Evolutionary conservation across 176 grass and related monocot species (phyloP).

Genomic region (Microstegium vimineum): DNA sequence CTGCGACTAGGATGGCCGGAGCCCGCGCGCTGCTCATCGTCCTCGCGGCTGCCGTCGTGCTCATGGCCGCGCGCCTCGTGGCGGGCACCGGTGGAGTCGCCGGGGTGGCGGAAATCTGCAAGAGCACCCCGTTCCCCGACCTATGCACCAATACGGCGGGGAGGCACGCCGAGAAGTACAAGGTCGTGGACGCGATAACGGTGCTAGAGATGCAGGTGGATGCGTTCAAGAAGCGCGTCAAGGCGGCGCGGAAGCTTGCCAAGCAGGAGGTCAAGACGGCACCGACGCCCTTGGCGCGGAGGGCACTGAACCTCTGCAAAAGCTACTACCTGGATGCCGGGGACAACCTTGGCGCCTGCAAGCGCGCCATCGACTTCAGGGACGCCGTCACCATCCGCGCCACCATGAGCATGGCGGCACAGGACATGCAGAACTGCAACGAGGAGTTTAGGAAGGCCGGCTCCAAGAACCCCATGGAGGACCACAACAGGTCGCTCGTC

Average conservation of each 20-base stretch:
- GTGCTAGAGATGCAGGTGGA: conserved; percentile 43
- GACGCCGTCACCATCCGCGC: conserved; percentile 42
- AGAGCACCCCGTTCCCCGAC: conserved; percentile 23
- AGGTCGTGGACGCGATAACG: background rate
- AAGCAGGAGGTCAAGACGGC: background rate
- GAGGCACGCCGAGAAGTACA: conserved; percentile 8
- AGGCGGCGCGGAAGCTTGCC: background rate
- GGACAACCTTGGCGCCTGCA: conserved; percentile 34
- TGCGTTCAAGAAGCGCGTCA: conserved; percentile 7
- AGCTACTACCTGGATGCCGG: conserved; percentile 14
- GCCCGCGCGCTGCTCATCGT: background rate
- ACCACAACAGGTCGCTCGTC: conserved; percentile 27
- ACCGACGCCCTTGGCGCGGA: background rate
- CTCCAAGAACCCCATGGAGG: conserved; percentile 20
- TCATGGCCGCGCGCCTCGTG: background rate
- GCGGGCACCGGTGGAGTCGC: accelerated
- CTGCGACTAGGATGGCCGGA: conserved; percentile 11
- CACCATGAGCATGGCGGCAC: conserved; percentile 42
- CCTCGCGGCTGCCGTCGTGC: background rate
- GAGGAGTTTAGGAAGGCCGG: conserved; percentile 34
- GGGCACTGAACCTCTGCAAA: background rate
- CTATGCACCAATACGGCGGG: conserved; percentile 24
- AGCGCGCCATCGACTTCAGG: conserved; percentile 32
- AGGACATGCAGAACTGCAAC: conserved; percentile 43
- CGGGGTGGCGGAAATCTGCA: conserved; percentile 13